Evolutionary conservation across 73 alveolate species (phyloP).

Genomic region (Breviolum minutum): DNA sequence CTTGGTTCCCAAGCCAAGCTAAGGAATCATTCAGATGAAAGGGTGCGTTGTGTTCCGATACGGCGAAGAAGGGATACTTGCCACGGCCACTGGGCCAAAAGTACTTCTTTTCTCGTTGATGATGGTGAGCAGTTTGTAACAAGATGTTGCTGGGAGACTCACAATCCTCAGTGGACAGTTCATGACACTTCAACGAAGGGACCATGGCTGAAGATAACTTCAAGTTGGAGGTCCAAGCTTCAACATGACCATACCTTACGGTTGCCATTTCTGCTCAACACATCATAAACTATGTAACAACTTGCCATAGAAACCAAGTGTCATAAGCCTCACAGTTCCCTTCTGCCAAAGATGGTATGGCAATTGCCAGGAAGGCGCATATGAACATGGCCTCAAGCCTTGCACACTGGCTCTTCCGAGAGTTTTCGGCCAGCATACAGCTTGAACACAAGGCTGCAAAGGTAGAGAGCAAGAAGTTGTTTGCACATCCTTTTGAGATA

Average conservation of each 20-base stretch:
- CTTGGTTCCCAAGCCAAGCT: not conserved
- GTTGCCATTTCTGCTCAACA: not conserved
- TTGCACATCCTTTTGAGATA: too few species aligned
- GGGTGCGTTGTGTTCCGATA: constrained; percentile 11
- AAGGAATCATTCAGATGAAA: constrained; percentile 7
- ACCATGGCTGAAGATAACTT: too few species aligned
- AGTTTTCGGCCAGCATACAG: constrained; percentile 1
- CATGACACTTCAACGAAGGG: too few species aligned
- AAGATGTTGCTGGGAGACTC: constrained; percentile 51
- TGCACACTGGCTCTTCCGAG: not conserved
- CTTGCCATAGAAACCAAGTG: not conserved
- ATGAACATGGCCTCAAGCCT: not conserved
- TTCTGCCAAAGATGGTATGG: not conserved
- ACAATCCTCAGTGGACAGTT: constrained; percentile 18
- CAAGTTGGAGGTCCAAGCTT: too few species aligned
- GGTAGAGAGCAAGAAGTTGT: not conserved
- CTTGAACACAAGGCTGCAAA: constrained; percentile 19
- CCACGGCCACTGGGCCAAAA: constrained; percentile 60
- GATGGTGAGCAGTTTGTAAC: constrained; percentile 37
- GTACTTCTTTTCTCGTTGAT: not conserved
- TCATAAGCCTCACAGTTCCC: constrained; percentile 14
- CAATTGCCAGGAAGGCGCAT: not conserved
- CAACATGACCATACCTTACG: too few species aligned
- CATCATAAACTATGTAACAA: not conserved
- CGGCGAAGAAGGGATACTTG: constrained; percentile 25